Evolutionary conservation across 2,329 filamentous ascomycete species (phyloP).

Genomic region (Sphaerulina populicola): DNA sequence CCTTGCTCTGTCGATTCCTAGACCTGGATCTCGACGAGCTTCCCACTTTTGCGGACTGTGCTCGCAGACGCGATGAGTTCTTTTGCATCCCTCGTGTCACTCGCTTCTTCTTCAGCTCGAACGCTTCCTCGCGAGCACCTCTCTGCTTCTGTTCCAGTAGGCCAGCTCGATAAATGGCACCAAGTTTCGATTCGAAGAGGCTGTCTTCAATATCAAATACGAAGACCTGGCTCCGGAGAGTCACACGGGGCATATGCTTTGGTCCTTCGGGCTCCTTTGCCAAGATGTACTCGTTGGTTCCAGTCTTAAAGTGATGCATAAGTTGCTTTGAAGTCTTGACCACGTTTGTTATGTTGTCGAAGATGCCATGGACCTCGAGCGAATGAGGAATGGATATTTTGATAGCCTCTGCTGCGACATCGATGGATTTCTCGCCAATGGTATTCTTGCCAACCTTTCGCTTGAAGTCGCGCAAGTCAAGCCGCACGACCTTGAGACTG

Average conservation of each 20-base stretch:
- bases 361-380: slow-evolving; percentile 76
- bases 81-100: slow-evolving; percentile 56
- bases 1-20: slow-evolving; percentile 24
- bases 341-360: slow-evolving; percentile 87
- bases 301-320: slow-evolving; percentile 84
- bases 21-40: slow-evolving; percentile 34
- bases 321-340: slow-evolving; percentile 81
- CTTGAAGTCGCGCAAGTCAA: slow-evolving; percentile 71
- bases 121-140: slow-evolving; percentile 81
- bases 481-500: slow-evolving; percentile 69
- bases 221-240: slow-evolving; percentile 69
- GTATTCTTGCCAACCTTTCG: slow-evolving; percentile 50
- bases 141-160: slow-evolving; percentile 84
- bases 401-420: slow-evolving; percentile 76
- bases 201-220: slow-evolving; percentile 93
- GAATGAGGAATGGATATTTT: slow-evolving; percentile 85
- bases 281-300: slow-evolving; percentile 78
- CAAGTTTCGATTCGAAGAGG: slow-evolving; percentile 93
- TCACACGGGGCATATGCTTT: slow-evolving; percentile 78
- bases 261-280: slow-evolving; percentile 78
- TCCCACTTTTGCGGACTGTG: slow-evolving; percentile 41
- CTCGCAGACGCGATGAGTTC: slow-evolving; percentile 45
- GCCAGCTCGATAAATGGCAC: slow-evolving; percentile 85
- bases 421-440: slow-evolving; percentile 70
- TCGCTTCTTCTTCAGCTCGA: slow-evolving; percentile 76